Evolutionary conservation across 345 rosid genomes (phyloP), one percentile per base, ranked within the genome.

Genomic region (Euphorbia peplus): DNA sequence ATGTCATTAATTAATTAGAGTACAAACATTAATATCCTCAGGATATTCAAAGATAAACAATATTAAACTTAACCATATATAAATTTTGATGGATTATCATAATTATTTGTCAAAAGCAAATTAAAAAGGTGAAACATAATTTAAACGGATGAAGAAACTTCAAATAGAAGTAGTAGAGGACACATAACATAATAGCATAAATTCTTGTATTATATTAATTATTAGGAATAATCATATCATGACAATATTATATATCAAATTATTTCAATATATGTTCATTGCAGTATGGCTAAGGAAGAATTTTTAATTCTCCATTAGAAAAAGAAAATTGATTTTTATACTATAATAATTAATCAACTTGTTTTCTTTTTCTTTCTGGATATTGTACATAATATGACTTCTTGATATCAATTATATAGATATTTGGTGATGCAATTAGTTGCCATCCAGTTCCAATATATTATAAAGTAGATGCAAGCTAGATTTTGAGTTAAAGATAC

Each of bases 341-440:
- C n/a, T 12, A 54, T 54, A 9, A 54, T 24, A 54, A 54, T 11
- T 2, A 54, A 65, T 8, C 29, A 50, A 28, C 35, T 46, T 48
- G 56, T 26, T 28, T 16, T 1, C 14, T 15, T 16, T 58, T 58
- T 13, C 15, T 29, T 32, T 25, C 37, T 22, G 50, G 68, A 62
- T 70, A 19, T 62, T n/a, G 35, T 52, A 52, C 8, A 50, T 21
- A 61, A 70, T 39, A 26, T 51, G 13, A 28, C 37, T 68, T 56
- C 22, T n/a, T 41, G 16, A 26, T 16, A 32, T 19, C 42, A 39
- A 39, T 39, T 26, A 35, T 22, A 29, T 24, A 42, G 12, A 25
- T 68, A 55, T 4, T 35, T 50, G 62, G 14, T 54, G 61, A 70
- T 28, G 46, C 21, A 37, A 60, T n/a, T n/a, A n/a, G n/a, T 44